Evolutionary conservation across 495 filamentous ascomycete genomes (phyloP).

Genomic region (Pseudomonodictys pantanalensis): DNA sequence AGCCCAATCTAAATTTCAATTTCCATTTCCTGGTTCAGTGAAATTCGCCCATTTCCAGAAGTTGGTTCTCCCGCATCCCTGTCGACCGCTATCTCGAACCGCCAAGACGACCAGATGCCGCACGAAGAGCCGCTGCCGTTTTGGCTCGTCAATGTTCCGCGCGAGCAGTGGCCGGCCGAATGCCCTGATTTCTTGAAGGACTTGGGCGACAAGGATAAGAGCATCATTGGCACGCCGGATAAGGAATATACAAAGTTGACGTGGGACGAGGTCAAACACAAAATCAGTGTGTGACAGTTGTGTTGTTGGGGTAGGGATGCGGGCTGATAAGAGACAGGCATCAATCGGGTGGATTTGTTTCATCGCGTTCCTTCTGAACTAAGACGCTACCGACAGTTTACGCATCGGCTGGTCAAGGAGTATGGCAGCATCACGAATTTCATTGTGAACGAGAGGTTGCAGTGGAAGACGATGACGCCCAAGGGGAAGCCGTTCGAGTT

Average conservation of each 20-base stretch:
- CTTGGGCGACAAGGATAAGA: slow-evolving; percentile 54
- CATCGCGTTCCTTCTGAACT: slow-evolving; percentile 71
- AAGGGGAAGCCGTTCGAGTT: slow-evolving; percentile 50
- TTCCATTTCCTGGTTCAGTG: not conserved
- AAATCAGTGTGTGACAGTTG: slow-evolving; percentile 49
- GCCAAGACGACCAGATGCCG: too few species aligned
- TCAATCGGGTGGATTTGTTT: slow-evolving; percentile 70
- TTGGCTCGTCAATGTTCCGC: slow-evolving; percentile 78
- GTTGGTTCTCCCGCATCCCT: too few species aligned
- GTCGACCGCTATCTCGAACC: too few species aligned
- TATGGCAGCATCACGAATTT: slow-evolving; percentile 75
- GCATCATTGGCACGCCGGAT: slow-evolving; percentile 65
- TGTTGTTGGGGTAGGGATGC: not conserved
- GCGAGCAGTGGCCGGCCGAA: slow-evolving; percentile 53
- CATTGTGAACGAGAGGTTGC: slow-evolving; percentile 61
- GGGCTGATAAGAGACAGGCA: slow-evolving; percentile 31
- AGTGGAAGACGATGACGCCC: slow-evolving; percentile 57
- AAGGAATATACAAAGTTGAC: slow-evolving; percentile 52
- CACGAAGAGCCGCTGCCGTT: slow-evolving; percentile 52
- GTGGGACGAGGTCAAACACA: slow-evolving; percentile 62
- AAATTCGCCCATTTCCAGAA: not conserved
- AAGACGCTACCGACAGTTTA: slow-evolving; percentile 67
- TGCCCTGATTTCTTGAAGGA: slow-evolving; percentile 69
- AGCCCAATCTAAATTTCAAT: not conserved
- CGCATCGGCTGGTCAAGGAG: slow-evolving; percentile 55